A percentile compares a stretch with the other conserved stretches of the same genome.
Evolutionary conservation across 2,329 filamentous ascomycete genomes (phyloP).

Genomic region (Aureobasidium namibiae): DNA sequence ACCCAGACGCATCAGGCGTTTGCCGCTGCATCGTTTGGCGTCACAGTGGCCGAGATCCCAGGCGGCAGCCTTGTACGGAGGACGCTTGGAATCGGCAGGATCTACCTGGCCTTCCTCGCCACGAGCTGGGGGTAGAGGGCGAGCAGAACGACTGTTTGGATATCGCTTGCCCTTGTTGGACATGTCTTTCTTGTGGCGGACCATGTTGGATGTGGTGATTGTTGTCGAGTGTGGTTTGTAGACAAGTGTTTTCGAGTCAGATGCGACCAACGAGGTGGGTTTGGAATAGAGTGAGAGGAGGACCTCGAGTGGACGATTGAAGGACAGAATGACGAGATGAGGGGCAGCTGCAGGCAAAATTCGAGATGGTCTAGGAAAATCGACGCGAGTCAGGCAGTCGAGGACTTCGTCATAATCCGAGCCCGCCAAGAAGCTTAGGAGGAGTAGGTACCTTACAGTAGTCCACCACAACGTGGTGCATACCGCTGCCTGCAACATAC

Average conservation of each 20-base stretch:
- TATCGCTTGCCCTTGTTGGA: conserved; percentile 65
- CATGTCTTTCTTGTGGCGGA: conserved; percentile 92
- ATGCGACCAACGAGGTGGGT: neutral
- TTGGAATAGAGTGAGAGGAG: neutral
- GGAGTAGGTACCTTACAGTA: neutral
- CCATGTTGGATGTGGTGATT: conserved; percentile 50
- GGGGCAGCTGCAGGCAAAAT: neutral
- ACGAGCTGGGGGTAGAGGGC: conserved; percentile 15
- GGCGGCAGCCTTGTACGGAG: conserved; percentile 84
- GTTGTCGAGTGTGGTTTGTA: neutral
- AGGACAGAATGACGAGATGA: neutral
- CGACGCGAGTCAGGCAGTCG: neutral
- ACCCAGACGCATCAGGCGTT: conserved; percentile 83
- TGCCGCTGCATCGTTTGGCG: conserved; percentile 91
- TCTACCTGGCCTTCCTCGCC: conserved; percentile 22
- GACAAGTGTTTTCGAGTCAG: neutral
- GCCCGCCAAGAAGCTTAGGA: neutral
- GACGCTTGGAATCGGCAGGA: conserved; percentile 25
- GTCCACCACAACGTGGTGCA: conserved; percentile 2
- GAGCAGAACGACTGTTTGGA: conserved; percentile 16
- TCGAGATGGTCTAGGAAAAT: neutral
- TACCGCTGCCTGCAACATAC: neutral
- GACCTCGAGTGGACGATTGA: neutral
- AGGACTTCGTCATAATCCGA: neutral
- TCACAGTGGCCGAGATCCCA: conserved; percentile 99